Evolutionary conservation across 192 early-diverging fungal genomes (phyloP).

Genomic region (Coemansia pectinata): DNA sequence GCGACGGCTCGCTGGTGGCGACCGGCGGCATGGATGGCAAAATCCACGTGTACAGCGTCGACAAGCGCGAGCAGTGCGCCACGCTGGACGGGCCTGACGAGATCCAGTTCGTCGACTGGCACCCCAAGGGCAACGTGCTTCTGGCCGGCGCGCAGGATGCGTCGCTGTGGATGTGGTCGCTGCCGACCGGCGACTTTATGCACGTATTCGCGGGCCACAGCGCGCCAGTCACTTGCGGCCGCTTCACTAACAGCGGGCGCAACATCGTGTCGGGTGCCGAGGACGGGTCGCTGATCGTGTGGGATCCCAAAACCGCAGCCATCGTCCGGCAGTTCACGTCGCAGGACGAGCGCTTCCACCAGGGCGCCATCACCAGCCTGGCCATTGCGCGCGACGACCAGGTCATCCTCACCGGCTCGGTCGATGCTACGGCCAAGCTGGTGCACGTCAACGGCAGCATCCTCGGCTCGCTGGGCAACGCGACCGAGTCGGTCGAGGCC

Average conservation of each 20-base stretch:
- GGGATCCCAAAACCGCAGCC: slow-evolving; percentile 91
- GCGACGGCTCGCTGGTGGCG: slow-evolving; percentile 81
- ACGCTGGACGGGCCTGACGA: slow-evolving; percentile 88
- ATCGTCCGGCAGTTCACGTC: slow-evolving; percentile 63
- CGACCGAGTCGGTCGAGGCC: slow-evolving; percentile 84
- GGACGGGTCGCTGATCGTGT: slow-evolving; percentile 80
- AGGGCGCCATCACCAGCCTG: slow-evolving; percentile 73
- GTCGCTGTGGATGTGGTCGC: slow-evolving; percentile 96
- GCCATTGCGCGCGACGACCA: slow-evolving; percentile 73
- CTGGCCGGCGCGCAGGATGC: slow-evolving; percentile 87
- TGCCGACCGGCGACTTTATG: slow-evolving; percentile 90
- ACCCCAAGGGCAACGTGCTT: slow-evolving; percentile 88
- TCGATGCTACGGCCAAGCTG: slow-evolving; percentile 75
- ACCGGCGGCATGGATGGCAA: slow-evolving; percentile 97
- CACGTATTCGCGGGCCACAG: slow-evolving; percentile 91
- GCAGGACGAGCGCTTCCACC: slow-evolving; percentile 85
- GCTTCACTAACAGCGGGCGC: slow-evolving; percentile 91
- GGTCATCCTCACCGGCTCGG: slow-evolving; percentile 79
- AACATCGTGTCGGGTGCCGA: slow-evolving; percentile 80
- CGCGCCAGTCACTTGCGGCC: slow-evolving; percentile 79
- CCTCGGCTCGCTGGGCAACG: slow-evolving; percentile 78
- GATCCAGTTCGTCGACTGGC: slow-evolving; percentile 95
- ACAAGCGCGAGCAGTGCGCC: slow-evolving; percentile 16
- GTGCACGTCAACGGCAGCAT: slow-evolving; percentile 83
- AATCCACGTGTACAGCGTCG: slow-evolving; percentile 59